Evolutionary conservation across 2,329 filamentous ascomycete species (phyloP), one percentile per base, ranked within the genome.

Genomic region (Neonectria sp.): DNA sequence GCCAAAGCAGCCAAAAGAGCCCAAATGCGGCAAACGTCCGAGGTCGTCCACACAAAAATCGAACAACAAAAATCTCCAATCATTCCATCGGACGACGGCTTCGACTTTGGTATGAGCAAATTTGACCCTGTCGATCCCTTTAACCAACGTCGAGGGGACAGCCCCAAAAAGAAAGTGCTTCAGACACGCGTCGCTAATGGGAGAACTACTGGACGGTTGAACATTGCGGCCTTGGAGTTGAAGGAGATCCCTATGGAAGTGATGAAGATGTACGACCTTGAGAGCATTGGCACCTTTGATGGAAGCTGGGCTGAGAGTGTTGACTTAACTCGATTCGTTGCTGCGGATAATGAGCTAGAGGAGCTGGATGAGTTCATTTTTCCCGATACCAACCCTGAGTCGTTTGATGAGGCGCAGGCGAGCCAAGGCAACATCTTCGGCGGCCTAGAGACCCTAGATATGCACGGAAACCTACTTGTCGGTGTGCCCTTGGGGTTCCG

Each of bases 271-370:
- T 98, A 98, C 78, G 93, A 95, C 73, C 85, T 93, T 21, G 91
- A 95, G 60, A 86, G 88, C 2, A 86, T 90, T 62, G 89, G 91
- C 43, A 85, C 84, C 13, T 83, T 87, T 25, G 89, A 88, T 40
- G 88, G 90, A 12, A 90, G 91, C 37, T 98, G 96, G 96, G 95
- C 95, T 2, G 95, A 98, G 79, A 92, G 93, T 66, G 94, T 98
- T 12, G 95, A 98, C 77, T 82, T 98, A 52, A 92, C 91, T 1
- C 90, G 92, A 68, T 90, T 98, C 56, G 89, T 96, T 70, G 95
- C 93, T 6, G 95, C 95, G 9, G 95, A 97, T 76, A 98, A 99
- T 76, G 93, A 97, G 75, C 81, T 99, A 55, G 90, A 93, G 74
- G 84, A 85, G 35, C 85, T 98, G 37, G 88, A 90, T 3, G 93